Evolutionary conservation across 257 asterid species (phyloP).

Genomic region (Solanum pinnatisectum): DNA sequence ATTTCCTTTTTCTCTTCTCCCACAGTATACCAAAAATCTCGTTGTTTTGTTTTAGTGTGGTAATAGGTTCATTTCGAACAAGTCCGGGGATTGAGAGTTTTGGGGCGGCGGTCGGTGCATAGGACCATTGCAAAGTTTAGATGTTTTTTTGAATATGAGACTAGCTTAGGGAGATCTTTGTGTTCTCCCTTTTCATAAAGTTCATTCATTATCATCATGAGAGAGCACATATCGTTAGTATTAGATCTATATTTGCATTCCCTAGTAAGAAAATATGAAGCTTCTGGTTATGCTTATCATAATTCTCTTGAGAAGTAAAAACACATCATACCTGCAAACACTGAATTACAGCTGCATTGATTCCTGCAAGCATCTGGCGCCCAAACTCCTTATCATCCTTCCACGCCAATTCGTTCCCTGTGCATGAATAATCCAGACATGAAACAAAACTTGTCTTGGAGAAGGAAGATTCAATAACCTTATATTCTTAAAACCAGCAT

Average conservation of each 20-base stretch:
- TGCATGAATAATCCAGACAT: background rate
- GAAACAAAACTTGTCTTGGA: background rate
- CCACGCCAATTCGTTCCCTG: constrained; percentile 33
- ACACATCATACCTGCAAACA: constrained; percentile 20
- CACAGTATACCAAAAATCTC: background rate
- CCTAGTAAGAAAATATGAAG: background rate
- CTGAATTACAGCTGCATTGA: constrained; percentile 33
- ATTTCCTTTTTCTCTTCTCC: background rate
- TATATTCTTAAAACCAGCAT: background rate
- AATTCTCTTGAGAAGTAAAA: background rate
- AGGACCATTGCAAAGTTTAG: background rate
- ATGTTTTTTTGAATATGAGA: background rate
- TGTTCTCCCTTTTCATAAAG: background rate
- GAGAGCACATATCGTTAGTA: background rate
- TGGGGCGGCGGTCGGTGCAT: background rate
- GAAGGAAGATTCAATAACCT: background rate
- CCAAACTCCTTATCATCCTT: constrained; percentile 38
- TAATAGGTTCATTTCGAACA: background rate
- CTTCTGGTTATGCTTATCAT: background rate
- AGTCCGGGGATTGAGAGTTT: background rate
- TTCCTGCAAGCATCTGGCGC: constrained; percentile 48
- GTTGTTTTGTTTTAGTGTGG: background rate
- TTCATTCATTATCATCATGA: background rate
- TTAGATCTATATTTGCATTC: background rate
- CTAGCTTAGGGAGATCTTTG: background rate